Evolutionary conservation across 306 rosid genomes (phyloP).

Genomic region (Dicorynia guianensis): DNA sequence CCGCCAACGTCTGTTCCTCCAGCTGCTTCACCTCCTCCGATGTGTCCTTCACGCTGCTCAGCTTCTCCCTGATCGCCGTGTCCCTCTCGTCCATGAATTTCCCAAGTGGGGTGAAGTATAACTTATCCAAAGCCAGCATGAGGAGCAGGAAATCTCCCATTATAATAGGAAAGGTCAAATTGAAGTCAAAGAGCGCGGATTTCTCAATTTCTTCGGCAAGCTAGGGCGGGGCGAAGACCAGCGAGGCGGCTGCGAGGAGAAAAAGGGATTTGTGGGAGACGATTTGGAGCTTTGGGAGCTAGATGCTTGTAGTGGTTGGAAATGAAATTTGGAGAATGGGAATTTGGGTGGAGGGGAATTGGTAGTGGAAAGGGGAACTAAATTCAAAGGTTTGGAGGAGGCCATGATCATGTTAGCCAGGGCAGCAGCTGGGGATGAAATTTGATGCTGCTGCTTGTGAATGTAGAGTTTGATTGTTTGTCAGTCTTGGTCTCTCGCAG

Average conservation of each 20-base stretch:
- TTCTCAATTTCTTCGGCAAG: slow-evolving; percentile 73
- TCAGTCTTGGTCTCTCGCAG: neutral
- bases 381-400: slow-evolving; percentile 62
- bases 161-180: slow-evolving; percentile 85
- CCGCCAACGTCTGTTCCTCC: slow-evolving; percentile 77
- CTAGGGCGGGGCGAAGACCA: slow-evolving; percentile 67
- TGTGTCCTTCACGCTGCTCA: slow-evolving; percentile 80
- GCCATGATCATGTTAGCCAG: slow-evolving; percentile 92
- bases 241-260: slow-evolving; percentile 58
- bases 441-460: neutral
- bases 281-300: slow-evolving; percentile 43
- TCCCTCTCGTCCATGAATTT: slow-evolving; percentile 91
- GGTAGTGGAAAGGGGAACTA: slow-evolving; percentile 23
- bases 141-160: slow-evolving; percentile 73
- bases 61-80: slow-evolving; percentile 77
- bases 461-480: slow-evolving; percentile 1
- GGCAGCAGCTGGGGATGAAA: slow-evolving; percentile 4
- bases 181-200: slow-evolving; percentile 92
- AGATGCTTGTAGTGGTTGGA: slow-evolving; percentile 50
- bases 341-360: slow-evolving; percentile 52
- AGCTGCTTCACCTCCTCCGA: slow-evolving; percentile 80
- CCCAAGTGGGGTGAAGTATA: slow-evolving; percentile 83
- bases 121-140: slow-evolving; percentile 83
- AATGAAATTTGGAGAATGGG: slow-evolving; percentile 57
- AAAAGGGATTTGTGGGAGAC: slow-evolving; percentile 59